Conservation (phyloP, 768 basidiomycete genomes). For the Mycena rosella region DNA sequence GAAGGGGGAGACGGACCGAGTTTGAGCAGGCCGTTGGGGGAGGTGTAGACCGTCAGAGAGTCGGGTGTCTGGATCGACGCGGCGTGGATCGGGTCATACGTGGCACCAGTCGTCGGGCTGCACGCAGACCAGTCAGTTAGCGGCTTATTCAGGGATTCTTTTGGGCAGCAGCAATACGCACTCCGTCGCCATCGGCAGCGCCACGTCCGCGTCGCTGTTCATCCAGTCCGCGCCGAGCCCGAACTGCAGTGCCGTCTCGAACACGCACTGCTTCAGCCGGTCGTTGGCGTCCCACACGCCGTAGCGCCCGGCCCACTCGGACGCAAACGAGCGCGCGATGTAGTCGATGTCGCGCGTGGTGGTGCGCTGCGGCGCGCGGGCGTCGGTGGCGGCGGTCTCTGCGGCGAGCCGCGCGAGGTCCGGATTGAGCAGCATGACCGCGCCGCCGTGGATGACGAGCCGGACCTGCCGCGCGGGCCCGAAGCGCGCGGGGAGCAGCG, state of each 20-base stretch:
- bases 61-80: constrained; percentile 67
- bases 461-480: constrained; percentile 58
- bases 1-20: constrained; percentile 22
- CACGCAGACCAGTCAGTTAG: constrained; percentile 14
- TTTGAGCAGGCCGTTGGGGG: constrained; percentile 62
- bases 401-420: constrained; percentile 39
- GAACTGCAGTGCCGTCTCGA: constrained; percentile 63
- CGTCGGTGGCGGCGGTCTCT: constrained; percentile 32
- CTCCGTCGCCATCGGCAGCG: constrained; percentile 75
- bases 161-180: constrained; percentile 50
- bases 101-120: constrained; percentile 40
- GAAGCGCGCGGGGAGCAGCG: constrained; percentile 59
- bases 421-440: constrained; percentile 77
- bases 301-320: constrained; percentile 59
- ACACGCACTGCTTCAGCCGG: constrained; percentile 69
- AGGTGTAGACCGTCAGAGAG: constrained; percentile 69
- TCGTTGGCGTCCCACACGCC: constrained; percentile 66
- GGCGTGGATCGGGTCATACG: constrained; percentile 72
- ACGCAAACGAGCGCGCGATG: constrained; percentile 70
- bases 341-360: constrained; percentile 79
- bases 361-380: constrained; percentile 55
- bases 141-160: neutral
- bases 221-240: constrained; percentile 78
- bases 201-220: constrained; percentile 81
- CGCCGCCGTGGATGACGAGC: constrained; percentile 79